Evolutionary conservation across 108 stramenopile species (phyloP).

Genomic region (Schizochytrium sp.): DNA sequence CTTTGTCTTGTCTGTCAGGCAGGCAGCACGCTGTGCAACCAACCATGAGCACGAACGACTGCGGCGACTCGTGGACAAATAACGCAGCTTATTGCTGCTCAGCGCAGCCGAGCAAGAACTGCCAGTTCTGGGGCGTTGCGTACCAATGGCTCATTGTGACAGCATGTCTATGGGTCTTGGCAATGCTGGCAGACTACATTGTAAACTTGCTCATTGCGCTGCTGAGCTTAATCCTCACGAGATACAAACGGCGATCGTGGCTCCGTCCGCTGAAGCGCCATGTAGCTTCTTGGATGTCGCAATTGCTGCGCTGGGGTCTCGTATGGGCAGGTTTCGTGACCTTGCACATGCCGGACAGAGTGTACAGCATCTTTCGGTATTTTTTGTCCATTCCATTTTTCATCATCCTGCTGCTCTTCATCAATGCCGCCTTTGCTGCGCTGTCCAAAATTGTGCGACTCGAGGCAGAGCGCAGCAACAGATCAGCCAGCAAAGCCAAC

Average conservation of each 20-base stretch:
- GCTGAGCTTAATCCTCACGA: background rate
- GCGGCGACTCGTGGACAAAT: background rate
- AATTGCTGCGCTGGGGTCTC: background rate
- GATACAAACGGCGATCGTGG: background rate
- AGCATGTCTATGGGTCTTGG: background rate
- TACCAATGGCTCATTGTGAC: constrained; percentile 6
- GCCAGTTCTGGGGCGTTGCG: background rate
- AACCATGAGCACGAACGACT: background rate
- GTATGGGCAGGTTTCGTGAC: background rate
- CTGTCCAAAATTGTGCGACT: background rate
- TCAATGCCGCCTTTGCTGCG: background rate
- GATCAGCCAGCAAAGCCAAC: background rate
- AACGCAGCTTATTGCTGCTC: background rate
- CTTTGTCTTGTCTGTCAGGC: too few relatives aligned
- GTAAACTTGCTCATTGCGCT: background rate
- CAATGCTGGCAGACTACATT: background rate
- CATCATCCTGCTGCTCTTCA: background rate
- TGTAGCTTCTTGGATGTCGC: background rate
- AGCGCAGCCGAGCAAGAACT: background rate
- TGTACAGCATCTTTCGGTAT: background rate
- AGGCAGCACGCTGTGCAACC: too few relatives aligned
- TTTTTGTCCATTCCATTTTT: background rate
- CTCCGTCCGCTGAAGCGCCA: background rate
- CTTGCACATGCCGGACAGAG: background rate
- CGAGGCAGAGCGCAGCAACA: background rate